These are phyloP conservation scores for Leishmania guyanensis DNA, from an alignment of 208 protist species.

Conservation along the genomic window DNA sequence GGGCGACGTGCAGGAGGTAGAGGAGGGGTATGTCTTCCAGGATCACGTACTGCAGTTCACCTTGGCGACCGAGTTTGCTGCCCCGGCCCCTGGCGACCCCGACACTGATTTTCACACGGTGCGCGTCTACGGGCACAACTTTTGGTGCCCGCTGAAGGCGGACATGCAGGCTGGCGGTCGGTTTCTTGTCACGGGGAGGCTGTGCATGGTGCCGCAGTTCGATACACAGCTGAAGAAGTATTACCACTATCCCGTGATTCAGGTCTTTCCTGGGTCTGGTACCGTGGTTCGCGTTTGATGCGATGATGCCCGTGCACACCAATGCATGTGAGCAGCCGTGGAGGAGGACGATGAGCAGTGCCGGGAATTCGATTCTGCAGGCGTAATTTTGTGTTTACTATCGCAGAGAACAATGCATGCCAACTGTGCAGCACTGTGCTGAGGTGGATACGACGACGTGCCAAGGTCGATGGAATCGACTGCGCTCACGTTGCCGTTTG, in stretches of 20 bases:
- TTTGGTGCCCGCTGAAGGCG: conserved; percentile 47
- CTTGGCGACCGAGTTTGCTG: conserved; percentile 78
- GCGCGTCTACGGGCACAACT: conserved; percentile 64
- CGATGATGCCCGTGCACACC: not conserved
- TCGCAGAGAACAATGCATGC: not conserved
- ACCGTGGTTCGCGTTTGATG: conserved; percentile 23
- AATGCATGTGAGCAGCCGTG: not conserved
- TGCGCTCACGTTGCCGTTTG: not conserved
- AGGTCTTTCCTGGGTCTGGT: conserved; percentile 69
- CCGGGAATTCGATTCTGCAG: not conserved
- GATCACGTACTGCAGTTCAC: conserved; percentile 89
- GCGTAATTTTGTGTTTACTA: not conserved
- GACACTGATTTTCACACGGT: conserved; percentile 90
- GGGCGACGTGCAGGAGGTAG: conserved; percentile 75
- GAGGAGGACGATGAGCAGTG: no score
- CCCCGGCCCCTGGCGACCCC: conserved; percentile 76
- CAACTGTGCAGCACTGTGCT: not conserved
- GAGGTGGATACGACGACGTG: not conserved
- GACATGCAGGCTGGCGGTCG: conserved; percentile 45
- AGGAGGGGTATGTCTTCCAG: conserved; percentile 86
- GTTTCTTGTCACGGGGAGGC: conserved; percentile 67
- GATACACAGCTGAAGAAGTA: conserved; percentile 79
- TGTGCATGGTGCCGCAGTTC: conserved; percentile 89
- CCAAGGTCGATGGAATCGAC: not conserved
- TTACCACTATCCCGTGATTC: conserved; percentile 88